Evolutionary conservation across 495 filamentous ascomycete genomes (phyloP).

Genomic region (Chaetomidium leptoderma): DNA sequence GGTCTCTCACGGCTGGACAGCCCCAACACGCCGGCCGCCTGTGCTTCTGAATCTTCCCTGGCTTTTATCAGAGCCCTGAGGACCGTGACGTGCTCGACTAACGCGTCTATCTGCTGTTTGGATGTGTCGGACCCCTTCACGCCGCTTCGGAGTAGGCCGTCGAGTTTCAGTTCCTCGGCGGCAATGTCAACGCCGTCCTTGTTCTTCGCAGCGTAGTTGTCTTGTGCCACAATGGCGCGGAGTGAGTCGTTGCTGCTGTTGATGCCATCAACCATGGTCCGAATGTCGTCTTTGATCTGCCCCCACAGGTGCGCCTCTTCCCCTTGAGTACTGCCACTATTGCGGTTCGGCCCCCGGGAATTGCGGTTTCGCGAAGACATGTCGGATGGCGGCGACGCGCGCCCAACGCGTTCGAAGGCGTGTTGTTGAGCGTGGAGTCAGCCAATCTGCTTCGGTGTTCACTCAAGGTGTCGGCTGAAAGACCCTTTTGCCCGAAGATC

Average conservation of each 20-base stretch:
- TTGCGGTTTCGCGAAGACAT: slow-evolving; percentile 48
- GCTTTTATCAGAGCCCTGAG: slow-evolving; percentile 46
- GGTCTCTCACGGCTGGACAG: slow-evolving; percentile 27
- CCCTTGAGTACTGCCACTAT: slow-evolving; percentile 44
- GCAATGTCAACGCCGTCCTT: slow-evolving; percentile 28
- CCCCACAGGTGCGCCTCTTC: slow-evolving; percentile 47
- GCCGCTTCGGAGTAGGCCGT: slow-evolving; percentile 38
- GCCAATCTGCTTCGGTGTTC: not conserved
- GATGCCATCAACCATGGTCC: slow-evolving; percentile 35
- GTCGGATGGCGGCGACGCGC: not conserved
- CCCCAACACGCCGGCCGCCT: slow-evolving; percentile 36
- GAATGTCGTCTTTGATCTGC: slow-evolving; percentile 42
- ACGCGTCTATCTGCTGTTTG: slow-evolving; percentile 34
- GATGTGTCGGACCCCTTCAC: slow-evolving; percentile 41
- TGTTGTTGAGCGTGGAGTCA: too few species aligned
- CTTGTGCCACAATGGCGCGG: slow-evolving; percentile 39
- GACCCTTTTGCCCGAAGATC: too few species aligned
- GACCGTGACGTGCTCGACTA: slow-evolving; percentile 45
- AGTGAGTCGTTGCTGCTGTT: slow-evolving; percentile 42
- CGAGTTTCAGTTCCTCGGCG: slow-evolving; percentile 39
- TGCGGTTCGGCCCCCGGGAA: slow-evolving; percentile 45
- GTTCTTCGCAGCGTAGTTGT: slow-evolving; percentile 43
- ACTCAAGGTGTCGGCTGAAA: not conserved
- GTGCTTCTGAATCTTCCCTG: slow-evolving; percentile 57
- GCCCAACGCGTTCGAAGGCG: not conserved